Percentiles rank a stretch among this genome's conserved stretches.
phyloP scores from a whole-genome alignment of 257 asterid species.

The Pogostemon cablin region DNA sequence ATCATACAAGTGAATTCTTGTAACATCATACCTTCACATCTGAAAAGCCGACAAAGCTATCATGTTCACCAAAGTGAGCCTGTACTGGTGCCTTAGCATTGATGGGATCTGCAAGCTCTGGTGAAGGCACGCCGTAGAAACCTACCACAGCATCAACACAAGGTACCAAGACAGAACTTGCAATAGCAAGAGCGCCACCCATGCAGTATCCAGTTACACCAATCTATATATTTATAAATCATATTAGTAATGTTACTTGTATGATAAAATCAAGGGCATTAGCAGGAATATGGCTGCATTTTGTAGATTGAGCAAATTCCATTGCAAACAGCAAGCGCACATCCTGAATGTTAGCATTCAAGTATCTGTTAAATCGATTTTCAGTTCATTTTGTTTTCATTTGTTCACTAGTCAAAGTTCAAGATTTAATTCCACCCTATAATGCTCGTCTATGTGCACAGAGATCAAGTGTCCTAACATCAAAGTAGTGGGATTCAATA shows the following conservation, averaged over 20 bases:
- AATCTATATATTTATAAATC: constrained; percentile 47
- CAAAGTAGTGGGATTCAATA: background rate
- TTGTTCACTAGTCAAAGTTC: background rate
- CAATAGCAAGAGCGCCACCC: constrained; percentile 98
- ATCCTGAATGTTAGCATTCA: background rate
- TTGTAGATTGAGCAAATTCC: background rate
- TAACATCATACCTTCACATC: constrained; percentile 68
- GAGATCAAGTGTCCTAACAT: background rate
- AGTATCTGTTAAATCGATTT: background rate
- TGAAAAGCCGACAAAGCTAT: constrained; percentile 75
- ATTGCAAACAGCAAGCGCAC: background rate
- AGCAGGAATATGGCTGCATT: background rate
- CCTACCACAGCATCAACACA: constrained; percentile 85
- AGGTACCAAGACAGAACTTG: constrained; percentile 88
- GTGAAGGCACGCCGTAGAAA: constrained; percentile 93
- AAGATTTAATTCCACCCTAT: background rate
- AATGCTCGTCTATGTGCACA: background rate
- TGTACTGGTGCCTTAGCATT: constrained; percentile 91
- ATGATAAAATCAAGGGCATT: background rate
- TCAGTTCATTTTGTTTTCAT: background rate
- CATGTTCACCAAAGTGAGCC: constrained; percentile 96
- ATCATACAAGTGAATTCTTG: too few species aligned
- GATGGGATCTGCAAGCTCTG: constrained; percentile 83
- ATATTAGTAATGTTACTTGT: constrained; percentile 1
- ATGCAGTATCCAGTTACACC: constrained; percentile 98